These are phyloP conservation scores for Apiotrichum akiyoshidainum DNA, from an alignment of 1,284 basidiomycete species.

Conservation along the genomic window DNA sequence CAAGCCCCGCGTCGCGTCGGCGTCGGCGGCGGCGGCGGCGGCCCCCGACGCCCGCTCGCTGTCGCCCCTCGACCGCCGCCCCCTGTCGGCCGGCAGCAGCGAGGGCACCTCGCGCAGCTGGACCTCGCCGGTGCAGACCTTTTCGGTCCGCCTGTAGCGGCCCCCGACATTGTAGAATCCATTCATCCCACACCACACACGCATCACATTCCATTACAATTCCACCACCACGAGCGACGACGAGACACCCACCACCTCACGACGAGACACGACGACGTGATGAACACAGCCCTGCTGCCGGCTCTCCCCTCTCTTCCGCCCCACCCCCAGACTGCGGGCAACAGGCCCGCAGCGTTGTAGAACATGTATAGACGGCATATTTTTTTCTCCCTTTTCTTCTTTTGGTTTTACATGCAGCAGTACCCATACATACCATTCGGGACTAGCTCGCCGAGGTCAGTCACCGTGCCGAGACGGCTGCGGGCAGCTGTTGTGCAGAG, in stretches of 20 bases:
- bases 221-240: neutral
- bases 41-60: conserved; percentile 5
- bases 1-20: conserved; percentile 8
- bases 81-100: conserved; percentile 13
- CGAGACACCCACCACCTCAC: neutral
- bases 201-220: too few species aligned
- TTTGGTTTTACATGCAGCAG: neutral
- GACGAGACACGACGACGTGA: too few species aligned
- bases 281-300: neutral
- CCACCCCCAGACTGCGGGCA: neutral
- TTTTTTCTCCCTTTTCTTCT: neutral
- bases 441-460: too few species aligned
- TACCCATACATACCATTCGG: too few species aligned
- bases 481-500: too few species aligned
- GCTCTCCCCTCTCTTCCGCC: neutral
- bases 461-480: too few species aligned
- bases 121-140: conserved; percentile 13
- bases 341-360: neutral
- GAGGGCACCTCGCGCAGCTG: conserved; percentile 4
- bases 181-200: too few species aligned
- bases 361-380: neutral
- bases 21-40: neutral
- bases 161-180: too few species aligned
- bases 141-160: conserved; percentile 16
- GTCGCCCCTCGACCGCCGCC: conserved; percentile 9